These are phyloP conservation scores for Diaporthe vaccinii DNA, from an alignment of 2,329 filamentous ascomycete species.

Conservation along the genomic window DNA sequence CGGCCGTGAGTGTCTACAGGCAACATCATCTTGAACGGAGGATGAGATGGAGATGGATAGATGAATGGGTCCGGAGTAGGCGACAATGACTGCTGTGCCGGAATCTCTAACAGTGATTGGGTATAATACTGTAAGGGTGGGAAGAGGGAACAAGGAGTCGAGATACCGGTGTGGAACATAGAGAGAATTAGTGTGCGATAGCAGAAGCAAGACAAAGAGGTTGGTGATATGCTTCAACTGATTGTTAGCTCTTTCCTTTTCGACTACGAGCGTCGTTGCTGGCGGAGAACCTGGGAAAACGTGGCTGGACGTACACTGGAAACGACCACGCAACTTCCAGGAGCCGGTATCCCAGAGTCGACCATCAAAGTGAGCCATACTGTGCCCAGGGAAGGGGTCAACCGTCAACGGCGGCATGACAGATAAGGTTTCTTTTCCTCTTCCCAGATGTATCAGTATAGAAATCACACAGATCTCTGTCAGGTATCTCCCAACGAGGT, in stretches of 20 bases:
- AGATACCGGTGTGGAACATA: background rate
- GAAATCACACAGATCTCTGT: background rate
- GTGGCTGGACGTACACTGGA: background rate
- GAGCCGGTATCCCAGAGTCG: background rate
- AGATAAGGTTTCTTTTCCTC: background rate
- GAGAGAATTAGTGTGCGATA: background rate
- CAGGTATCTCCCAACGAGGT: background rate
- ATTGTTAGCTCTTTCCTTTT: background rate
- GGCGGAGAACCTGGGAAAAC: background rate
- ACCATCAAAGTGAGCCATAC: background rate
- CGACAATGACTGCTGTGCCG: background rate
- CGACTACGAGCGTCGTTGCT: background rate
- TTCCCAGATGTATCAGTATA: background rate
- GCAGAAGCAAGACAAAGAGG: too few species aligned
- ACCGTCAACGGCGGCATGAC: accelerated
- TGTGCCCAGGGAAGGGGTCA: background rate
- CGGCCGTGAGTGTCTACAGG: background rate
- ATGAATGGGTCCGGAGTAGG: background rate
- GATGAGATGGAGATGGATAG: background rate
- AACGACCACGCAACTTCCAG: background rate
- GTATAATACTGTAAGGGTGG: background rate
- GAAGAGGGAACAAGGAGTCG: background rate
- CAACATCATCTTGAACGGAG: background rate
- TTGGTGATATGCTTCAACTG: background rate
- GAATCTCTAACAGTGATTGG: background rate